A percentile compares a stretch with the other conserved stretches of the same genome.
Conservation (phyloP, 495 filamentous ascomycete genomes). For the Hypoxylon crocopeplum region DNA sequence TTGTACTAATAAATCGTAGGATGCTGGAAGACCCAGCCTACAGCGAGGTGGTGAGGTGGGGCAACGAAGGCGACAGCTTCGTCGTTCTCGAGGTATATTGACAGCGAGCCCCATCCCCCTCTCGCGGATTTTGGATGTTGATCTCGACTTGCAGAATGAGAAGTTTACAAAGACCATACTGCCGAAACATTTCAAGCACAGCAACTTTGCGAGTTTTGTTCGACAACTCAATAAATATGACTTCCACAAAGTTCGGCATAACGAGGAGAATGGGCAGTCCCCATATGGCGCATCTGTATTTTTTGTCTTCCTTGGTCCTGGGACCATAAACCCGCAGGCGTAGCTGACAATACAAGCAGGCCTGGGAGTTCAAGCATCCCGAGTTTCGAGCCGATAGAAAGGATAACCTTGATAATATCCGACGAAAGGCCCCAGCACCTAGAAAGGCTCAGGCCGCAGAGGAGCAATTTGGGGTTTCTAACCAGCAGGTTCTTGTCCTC, state of each 20-base stretch:
- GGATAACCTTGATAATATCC: conserved; percentile 95
- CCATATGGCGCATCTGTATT: conserved; percentile 91
- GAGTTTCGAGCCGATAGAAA: conserved; percentile 96
- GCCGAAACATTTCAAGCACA: conserved; percentile 99
- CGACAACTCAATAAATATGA: conserved; percentile 99
- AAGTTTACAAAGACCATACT: conserved; percentile 98
- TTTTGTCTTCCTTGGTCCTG: conserved; percentile 16
- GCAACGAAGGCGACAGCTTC: conserved; percentile 91
- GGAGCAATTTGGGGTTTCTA: conserved; percentile 73
- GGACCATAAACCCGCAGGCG: conserved; percentile 1
- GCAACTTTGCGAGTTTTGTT: conserved; percentile 99
- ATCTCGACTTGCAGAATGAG: conserved; percentile 71
- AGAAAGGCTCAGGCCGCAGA: conserved; percentile 74
- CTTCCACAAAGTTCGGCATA: conserved; percentile 98
- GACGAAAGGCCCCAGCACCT: conserved; percentile 92
- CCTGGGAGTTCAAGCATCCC: conserved; percentile 98
- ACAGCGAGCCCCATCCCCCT: not conserved
- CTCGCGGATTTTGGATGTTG: conserved; percentile 9
- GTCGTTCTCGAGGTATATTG: conserved; percentile 89
- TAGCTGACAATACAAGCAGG: conserved; percentile 57
- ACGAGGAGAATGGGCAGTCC: conserved; percentile 89
- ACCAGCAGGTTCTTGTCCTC: conserved; percentile 86
- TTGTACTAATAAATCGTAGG: conserved; percentile 65
- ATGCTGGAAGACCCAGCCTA: conserved; percentile 98
- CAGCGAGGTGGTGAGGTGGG: conserved; percentile 92